Percentiles rank a stretch among this genome's conserved stretches.
These are phyloP conservation scores for Paecilomyces niveus DNA, from an alignment of 2,329 filamentous ascomycete species.

Conservation along the genomic window DNA sequence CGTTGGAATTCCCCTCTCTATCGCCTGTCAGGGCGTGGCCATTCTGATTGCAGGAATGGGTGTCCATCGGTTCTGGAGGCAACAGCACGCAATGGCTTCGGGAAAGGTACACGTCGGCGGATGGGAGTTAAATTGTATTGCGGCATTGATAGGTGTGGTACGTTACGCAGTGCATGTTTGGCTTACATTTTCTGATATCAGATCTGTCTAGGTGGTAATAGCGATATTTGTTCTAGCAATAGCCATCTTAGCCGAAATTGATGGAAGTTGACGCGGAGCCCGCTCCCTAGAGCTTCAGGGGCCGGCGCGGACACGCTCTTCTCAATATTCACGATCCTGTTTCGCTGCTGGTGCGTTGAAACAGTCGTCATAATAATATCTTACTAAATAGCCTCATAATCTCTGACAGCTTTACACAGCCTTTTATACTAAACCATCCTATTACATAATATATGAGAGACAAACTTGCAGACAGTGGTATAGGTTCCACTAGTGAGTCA, in stretches of 20 bases:
- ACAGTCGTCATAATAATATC: too few species aligned
- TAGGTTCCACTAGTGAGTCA: too few species aligned
- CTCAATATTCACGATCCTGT: not conserved
- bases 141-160: slow-evolving; percentile 42
- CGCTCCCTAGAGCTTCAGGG: not conserved
- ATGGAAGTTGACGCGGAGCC: not conserved
- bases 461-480: too few species aligned
- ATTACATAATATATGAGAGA: too few species aligned
- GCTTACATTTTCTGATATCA: not conserved
- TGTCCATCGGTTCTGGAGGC: slow-evolving; percentile 52
- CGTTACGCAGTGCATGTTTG: slow-evolving; percentile 18
- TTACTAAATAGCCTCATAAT: not conserved
- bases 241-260: not conserved
- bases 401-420: too few species aligned
- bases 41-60: slow-evolving; percentile 48
- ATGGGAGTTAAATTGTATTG: slow-evolving; percentile 50
- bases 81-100: slow-evolving; percentile 52
- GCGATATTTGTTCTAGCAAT: slow-evolving; percentile 3
- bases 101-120: slow-evolving; percentile 54
- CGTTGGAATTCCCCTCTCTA: slow-evolving; percentile 53
- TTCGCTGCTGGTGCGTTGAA: not conserved
- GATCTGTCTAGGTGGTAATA: slow-evolving; percentile 3
- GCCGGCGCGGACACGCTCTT: not conserved
- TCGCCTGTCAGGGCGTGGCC: slow-evolving; percentile 44
- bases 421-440: too few species aligned